Conservation (phyloP, 2,329 filamentous ascomycete species). For the Conoideocrella luteorostrata region DNA sequence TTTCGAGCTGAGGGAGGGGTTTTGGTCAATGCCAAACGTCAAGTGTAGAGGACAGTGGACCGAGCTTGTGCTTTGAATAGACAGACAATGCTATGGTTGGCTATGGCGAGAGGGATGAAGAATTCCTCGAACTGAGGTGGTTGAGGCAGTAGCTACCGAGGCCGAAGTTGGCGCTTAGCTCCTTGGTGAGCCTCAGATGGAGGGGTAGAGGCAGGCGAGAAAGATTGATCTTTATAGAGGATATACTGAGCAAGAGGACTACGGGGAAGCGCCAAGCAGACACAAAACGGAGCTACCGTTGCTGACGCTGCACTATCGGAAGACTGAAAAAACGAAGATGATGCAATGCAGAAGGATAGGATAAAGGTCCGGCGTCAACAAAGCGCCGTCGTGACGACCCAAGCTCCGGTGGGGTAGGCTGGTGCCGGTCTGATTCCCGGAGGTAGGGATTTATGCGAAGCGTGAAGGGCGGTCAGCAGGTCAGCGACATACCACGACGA, state of each 20-base stretch:
- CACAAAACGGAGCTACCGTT: too few species aligned
- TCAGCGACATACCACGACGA: conserved; percentile 2
- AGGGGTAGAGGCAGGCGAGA: neutral
- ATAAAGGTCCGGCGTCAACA: neutral
- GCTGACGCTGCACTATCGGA: too few species aligned
- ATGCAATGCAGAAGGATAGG: conserved; percentile 3
- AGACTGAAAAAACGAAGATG: conserved; percentile 4
- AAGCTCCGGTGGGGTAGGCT: neutral
- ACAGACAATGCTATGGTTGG: neutral
- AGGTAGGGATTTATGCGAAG: conserved; percentile 2
- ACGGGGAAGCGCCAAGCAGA: neutral
- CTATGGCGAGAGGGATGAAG: neutral
- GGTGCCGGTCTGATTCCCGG: neutral
- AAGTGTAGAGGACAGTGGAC: neutral
- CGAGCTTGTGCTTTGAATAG: neutral
- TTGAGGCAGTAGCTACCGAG: neutral
- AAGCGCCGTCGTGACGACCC: neutral
- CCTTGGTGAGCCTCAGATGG: neutral
- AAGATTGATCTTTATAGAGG: neutral
- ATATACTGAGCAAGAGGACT: neutral
- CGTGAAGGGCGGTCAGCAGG: conserved; percentile 7
- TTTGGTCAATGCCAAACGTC: neutral
- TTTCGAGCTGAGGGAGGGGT: conserved; percentile 22
- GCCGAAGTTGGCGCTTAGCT: neutral
- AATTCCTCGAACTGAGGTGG: neutral